Evolutionary conservation across 768 basidiomycete species (phyloP).

Genomic region (Nevesoporus exiguus): DNA sequence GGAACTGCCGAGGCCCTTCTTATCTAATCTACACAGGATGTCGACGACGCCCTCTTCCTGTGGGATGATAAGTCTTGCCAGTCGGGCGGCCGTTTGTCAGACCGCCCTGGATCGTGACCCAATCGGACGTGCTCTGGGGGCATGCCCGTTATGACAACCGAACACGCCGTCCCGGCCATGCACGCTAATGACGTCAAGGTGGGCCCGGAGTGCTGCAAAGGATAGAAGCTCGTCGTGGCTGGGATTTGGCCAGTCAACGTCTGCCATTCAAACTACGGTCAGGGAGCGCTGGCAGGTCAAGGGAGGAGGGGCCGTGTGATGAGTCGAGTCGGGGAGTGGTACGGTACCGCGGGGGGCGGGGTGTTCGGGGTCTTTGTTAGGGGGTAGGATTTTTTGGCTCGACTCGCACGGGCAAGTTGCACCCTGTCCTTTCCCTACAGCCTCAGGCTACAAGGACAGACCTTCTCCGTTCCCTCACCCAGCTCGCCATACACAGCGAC

Average conservation of each 20-base stretch:
- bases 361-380: conserved; percentile 27
- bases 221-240: background rate
- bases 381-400: conserved; percentile 30
- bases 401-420: conserved; percentile 32
- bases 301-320: background rate
- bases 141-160: background rate
- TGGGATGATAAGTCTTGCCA: no score
- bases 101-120: background rate
- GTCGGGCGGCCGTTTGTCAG: background rate
- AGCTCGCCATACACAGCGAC: conserved; percentile 38
- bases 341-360: conserved; percentile 17
- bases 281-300: no score
- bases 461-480: conserved; percentile 17
- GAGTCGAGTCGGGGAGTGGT: background rate
- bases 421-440: conserved; percentile 38
- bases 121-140: background rate
- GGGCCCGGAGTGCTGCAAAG: background rate
- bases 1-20: background rate
- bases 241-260: background rate
- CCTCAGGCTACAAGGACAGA: conserved; percentile 37
- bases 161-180: conserved; percentile 6
- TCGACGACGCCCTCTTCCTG: no score
- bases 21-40: no score
- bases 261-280: background rate
- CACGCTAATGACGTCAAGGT: conserved; percentile 7